Evolutionary conservation across 2,329 filamentous ascomycete species (phyloP).

Genomic region (Nemania diffusa): DNA sequence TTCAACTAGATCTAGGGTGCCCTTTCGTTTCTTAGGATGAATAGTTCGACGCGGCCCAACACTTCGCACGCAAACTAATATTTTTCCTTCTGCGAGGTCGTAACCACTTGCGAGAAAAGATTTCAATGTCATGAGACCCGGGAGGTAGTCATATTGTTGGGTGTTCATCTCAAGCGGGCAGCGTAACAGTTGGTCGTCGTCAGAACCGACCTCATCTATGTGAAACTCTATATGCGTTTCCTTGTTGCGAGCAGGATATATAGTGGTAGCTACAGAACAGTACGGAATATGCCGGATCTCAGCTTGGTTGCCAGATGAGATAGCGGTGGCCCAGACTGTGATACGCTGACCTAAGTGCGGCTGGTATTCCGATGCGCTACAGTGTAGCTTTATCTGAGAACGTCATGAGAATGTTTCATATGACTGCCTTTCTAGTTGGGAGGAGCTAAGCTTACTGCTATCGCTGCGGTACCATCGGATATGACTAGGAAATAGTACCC

Average conservation of each 20-base stretch:
- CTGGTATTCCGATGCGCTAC: conserved; percentile 51
- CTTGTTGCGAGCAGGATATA: conserved; percentile 67
- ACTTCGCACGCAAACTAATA: conserved; percentile 68
- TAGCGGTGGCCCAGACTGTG: conserved; percentile 66
- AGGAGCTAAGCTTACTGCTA: conserved; percentile 56
- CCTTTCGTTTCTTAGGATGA: conserved; percentile 57
- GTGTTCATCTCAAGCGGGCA: conserved; percentile 57
- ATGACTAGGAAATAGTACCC: conserved; percentile 65
- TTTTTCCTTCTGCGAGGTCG: conserved; percentile 60
- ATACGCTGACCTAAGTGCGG: conserved; percentile 64
- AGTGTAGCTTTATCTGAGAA: conserved; percentile 63
- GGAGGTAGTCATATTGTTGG: conserved; percentile 46
- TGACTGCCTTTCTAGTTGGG: background rate
- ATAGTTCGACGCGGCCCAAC: conserved; percentile 64
- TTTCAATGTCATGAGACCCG: conserved; percentile 66
- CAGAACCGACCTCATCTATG: conserved; percentile 52
- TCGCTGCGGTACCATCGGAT: conserved; percentile 64
- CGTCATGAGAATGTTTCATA: conserved; percentile 8
- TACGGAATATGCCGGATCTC: conserved; percentile 48
- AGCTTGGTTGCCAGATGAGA: conserved; percentile 58
- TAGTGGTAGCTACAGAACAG: conserved; percentile 63
- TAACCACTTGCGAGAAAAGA: conserved; percentile 65
- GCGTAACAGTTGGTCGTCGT: conserved; percentile 56
- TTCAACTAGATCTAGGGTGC: conserved; percentile 58
- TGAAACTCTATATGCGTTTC: conserved; percentile 65